Evolutionary conservation across 176 grass and related monocot species (phyloP), one percentile per base, ranked within the genome.

Genomic region (Saccharum officinarum): DNA sequence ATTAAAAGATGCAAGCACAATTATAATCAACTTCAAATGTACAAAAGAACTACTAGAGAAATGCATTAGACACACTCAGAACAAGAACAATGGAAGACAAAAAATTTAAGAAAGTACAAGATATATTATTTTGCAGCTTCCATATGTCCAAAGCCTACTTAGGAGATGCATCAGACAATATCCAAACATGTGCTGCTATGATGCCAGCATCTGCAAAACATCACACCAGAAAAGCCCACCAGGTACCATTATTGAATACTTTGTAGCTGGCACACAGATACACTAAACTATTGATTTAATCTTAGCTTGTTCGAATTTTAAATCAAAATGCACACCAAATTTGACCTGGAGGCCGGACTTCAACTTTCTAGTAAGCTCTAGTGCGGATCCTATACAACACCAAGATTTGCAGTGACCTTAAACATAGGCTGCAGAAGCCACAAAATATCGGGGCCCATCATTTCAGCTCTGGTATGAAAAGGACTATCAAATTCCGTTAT

Each of bases 21-120:
- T 84, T 49, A 87, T 55, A 76, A 87, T 14, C n/a, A 80, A 76
- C 49, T 69, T 81, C 30, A 62, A 64, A 78, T 73, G 22, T 81
- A 50, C 8, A 31, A 62, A 62, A 60, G 13, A 14, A 41, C n/a
- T 66, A 12, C 28, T 79, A 83, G 38, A 78, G 18, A 4, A 74
- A 87, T 33, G 11, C 54, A 42, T 79, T 75, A 46, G 9, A 47
- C 18, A 41, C 12, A 78, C 31, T 38, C 12, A 50, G 16, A 50
- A 64, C 54, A 90, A 65, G 76, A 67, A 28, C 23, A 80, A 75
- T 39, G 7, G 67, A 15, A 60, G 45, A 80, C 75, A 37, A 28
- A 37, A 73, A 73, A 30, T 17, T 69, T 67, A 65, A 13, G 17
- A 68, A 77, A 87, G 22, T 59, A 83, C 1, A 64, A 38, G 16